Percentiles rank a stretch among this genome's conserved stretches.
These are phyloP conservation scores for Dendrobium huoshanense DNA, from an alignment of 106 monocot species.

Conservation along the genomic window DNA sequence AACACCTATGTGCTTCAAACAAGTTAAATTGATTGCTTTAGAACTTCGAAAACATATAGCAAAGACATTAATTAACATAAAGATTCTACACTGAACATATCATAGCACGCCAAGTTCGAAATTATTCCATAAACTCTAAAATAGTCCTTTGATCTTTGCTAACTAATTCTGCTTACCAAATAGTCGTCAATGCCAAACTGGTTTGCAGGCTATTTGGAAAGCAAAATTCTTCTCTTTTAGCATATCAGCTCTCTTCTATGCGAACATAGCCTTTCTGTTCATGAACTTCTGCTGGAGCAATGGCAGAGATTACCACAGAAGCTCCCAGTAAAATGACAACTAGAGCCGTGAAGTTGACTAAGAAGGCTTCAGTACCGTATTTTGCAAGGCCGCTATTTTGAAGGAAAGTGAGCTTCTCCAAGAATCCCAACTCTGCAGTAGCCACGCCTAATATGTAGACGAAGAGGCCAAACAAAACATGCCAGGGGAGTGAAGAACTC, in stretches of 20 bases:
- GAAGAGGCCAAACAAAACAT: slow-evolving; percentile 62
- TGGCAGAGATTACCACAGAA: slow-evolving; percentile 55
- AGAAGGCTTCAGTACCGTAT: slow-evolving; percentile 72
- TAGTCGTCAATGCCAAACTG: background rate
- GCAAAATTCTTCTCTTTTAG: background rate
- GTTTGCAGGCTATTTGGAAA: background rate
- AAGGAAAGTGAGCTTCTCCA: slow-evolving; percentile 95
- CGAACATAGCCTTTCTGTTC: slow-evolving; percentile 31
- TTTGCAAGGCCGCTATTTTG: slow-evolving; percentile 54
- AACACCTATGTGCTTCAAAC: background rate
- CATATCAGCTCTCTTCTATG: slow-evolving; percentile 20
- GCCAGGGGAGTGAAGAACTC: slow-evolving; percentile 61
- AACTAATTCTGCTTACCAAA: background rate
- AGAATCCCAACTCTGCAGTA: slow-evolving; percentile 55
- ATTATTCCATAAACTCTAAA: background rate
- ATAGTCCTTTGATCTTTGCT: background rate
- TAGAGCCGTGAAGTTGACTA: slow-evolving; percentile 89
- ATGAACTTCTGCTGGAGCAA: slow-evolving; percentile 35
- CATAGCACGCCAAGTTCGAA: background rate
- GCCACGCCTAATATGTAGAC: slow-evolving; percentile 70
- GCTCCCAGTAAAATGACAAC: slow-evolving; percentile 61
- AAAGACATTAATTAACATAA: background rate
- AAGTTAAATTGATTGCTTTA: background rate
- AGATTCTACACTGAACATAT: background rate
- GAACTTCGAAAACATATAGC: background rate